phyloP scores from a whole-genome alignment of 495 filamentous ascomycete species.

The Penicillium soppii region DNA sequence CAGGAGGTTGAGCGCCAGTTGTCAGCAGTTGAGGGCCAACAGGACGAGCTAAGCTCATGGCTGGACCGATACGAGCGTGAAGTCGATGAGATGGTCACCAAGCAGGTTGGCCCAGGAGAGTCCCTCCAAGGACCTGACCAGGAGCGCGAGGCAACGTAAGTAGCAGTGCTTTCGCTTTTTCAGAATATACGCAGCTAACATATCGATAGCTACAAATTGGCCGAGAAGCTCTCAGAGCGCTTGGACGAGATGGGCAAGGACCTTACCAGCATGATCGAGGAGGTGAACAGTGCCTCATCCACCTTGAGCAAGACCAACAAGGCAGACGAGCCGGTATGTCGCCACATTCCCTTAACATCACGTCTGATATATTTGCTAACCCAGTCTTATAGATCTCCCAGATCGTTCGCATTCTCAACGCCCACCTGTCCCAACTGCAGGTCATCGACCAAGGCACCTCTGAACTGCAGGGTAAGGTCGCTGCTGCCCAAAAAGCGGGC shows the following conservation, averaged over 20 bases:
- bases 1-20: slow-evolving; percentile 90
- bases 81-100: slow-evolving; percentile 79
- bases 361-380: slow-evolving; percentile 10
- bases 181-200: slow-evolving; percentile 14
- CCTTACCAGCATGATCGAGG: slow-evolving; percentile 91
- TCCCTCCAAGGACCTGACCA: slow-evolving; percentile 81
- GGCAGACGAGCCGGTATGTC: slow-evolving; percentile 85
- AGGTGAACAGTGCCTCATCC: slow-evolving; percentile 85
- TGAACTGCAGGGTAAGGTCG: slow-evolving; percentile 76
- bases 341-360: background rate
- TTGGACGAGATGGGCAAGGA: slow-evolving; percentile 91
- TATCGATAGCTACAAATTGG: slow-evolving; percentile 67
- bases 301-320: slow-evolving; percentile 84
- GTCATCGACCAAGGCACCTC: slow-evolving; percentile 83
- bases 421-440: slow-evolving; percentile 84
- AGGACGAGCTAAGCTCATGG: slow-evolving; percentile 80
- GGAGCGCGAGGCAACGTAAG: slow-evolving; percentile 85
- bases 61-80: slow-evolving; percentile 88
- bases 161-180: slow-evolving; percentile 3
- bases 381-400: slow-evolving; percentile 67
- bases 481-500: slow-evolving; percentile 71
- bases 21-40: slow-evolving; percentile 80
- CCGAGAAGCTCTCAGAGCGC: slow-evolving; percentile 83
- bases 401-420: slow-evolving; percentile 91
- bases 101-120: slow-evolving; percentile 66